Evolutionary conservation across 1,284 basidiomycete species (phyloP), one percentile per base, ranked within the genome.

Genomic region (Rhodotorula sp.): DNA sequence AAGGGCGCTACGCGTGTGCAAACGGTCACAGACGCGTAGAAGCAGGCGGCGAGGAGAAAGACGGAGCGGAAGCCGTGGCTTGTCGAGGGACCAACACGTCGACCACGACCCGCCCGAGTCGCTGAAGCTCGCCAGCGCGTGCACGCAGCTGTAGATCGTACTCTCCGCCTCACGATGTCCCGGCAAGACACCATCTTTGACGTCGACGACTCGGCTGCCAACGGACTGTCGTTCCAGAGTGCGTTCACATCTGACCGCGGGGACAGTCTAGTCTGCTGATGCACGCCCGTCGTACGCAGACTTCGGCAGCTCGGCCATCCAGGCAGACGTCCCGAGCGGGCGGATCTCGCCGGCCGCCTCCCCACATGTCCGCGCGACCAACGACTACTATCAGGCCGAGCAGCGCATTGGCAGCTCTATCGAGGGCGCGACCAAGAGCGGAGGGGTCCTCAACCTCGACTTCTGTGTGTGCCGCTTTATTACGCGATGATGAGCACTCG

Each of bases 311-410:
- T 52, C 66, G 10, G 69, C 70, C 7, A 76, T 76, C 53, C 49
- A 59, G 25, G 42, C 70, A 13, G 75, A 76, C 53, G 13, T 74
- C 16, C 75, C 75, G 4, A 49, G 46, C 10, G 75, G 75, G 17
- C 70, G 75, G 13, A 74, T 76, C 66, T 74, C 73, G 9, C 73
- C 75, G 25, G 67, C 67, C 19, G 69, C 69, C n/a, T 64, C 74
- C 14, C 71, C 67, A 23, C 59, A 67, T 53, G 60, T 52, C 4
- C 72, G 68, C 19, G 61, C 72, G 7, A 46, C 14, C 21, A 46
- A 64, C 45, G 60, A 67, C 64, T 60, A 71, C 23, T 76, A 76
- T 63, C n/a, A 34, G n/a, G 63, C 70, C 9, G 75, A 66, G 45
- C 60, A 64, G 50, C 59, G 68, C 25, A 34, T 76, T 7, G 67